Evolutionary conservation across 176 grass and related monocot genomes (phyloP), one percentile per base, ranked within the genome.

Genomic region (Bonia amplexicaulis): DNA sequence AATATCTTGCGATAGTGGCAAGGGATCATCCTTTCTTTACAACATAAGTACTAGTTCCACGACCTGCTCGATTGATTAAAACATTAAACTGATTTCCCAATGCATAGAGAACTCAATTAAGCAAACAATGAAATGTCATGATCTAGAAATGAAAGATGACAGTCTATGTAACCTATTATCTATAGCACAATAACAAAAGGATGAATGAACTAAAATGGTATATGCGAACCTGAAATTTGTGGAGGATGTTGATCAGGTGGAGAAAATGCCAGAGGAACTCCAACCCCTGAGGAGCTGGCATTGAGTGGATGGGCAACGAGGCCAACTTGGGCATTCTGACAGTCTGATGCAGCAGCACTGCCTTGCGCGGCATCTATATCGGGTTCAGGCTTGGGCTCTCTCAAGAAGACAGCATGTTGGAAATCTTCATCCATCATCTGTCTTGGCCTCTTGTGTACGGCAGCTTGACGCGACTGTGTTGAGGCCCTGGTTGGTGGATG

Each of bases 331-430:
- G 25, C n/a, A 59, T 71, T 39, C 10, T 0, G 22, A 55, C 49
- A 55, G 63, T 9, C 19, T 4, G 62, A 51, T 13, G 27, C 54
- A 49, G 13, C 47, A 49, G 47, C 47, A 15, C 3, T 49, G 3
- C 3, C 47, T 49, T 49, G 48, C 4, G 0, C 13, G 0, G 27
- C 66, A 71, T 80, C 6, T 9, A 54, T 70, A 41, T 80, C 33
- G 20, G 84, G 77, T 72, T 89, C 84, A 71, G 72, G 49, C 66
- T 94, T 94, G 27, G 94, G 87, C 22, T 85, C 85, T 92, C 88
- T 88, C 70, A 90, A 77, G 37, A 53, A 20, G 14, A 82, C 40
- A 81, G 65, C 62, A 86, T 68, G 70, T 66, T 48, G 22, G 19
- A 64, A 53, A 66, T 55, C 60, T 13, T 63, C 58, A 78, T 6